Base-by-base conservation (phyloP, 108 stramenopile genomes). In the Skeletonema marinoi region DNA sequence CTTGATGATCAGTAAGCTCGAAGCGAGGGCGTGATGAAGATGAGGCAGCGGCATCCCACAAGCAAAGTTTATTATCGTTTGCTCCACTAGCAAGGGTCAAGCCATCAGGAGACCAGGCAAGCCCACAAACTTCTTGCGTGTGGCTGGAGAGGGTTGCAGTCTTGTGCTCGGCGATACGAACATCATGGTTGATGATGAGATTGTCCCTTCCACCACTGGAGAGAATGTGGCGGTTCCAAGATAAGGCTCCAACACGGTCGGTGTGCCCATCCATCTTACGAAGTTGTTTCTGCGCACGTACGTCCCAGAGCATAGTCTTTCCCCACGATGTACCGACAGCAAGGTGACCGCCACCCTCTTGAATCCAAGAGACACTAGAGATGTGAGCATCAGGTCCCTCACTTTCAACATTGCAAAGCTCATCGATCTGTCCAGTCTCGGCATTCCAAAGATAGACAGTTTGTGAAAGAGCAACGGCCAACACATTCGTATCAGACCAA, bases 371-470 rank as follows among this genome's bases (percentile, higher is more conserved):
- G 17, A 99, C 98, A 63, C 94, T 96, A n/a, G 98, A 98, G 41
- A 99, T 93, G 84, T 96, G 97, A 82, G 98, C 96, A 46, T 92
- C 93, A 21, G 84, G 88, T 65, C 91, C 94, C 7, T 77, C 81
- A 56, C 38, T 77, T 61, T 91, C 91, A 10, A 95, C 74, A 9
- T 90, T 90, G 65, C 92, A 83, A 50, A 99, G 84, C 80, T 98
- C 97, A 14, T 96, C 87, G 71, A 99, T 99, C 41, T 86, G 86
- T 21, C 99, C 99, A 46, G 96, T 93, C 19, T 81, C 79, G 6
- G 99, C 98, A 75, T 99, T 95, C 99, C 99, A 99, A 21, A 99
- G 87, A 81, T 99, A 99, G 3, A 99, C 97, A 39, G 95, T 94
- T 79, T 97, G 98, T 33, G 93, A 90, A 12, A 99, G 87, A 25